Percentiles rank a stretch among this genome's conserved stretches.
These are phyloP conservation scores for Albatrellus ellisii DNA, from an alignment of 768 basidiomycete genomes.

Conservation along the genomic window DNA sequence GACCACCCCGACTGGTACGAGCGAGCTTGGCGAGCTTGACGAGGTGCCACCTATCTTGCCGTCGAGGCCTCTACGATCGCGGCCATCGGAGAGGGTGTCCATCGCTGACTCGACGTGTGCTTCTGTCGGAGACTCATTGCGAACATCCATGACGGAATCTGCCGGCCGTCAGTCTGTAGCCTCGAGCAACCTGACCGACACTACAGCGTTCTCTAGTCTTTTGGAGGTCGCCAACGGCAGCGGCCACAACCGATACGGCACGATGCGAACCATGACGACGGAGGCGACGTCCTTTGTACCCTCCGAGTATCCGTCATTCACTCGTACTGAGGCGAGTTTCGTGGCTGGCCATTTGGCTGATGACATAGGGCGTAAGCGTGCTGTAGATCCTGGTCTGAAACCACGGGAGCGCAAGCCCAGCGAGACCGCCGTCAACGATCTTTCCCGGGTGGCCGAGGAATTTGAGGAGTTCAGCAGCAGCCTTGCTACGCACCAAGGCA, in stretches of 20 bases:
- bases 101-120: constrained; percentile 10
- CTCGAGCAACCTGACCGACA: constrained; percentile 47
- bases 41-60: constrained; percentile 28
- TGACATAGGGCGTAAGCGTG: too few relatives aligned
- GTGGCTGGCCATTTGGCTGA: too few relatives aligned
- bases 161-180: constrained; percentile 48
- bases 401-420: constrained; percentile 49
- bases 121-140: constrained; percentile 19
- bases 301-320: constrained; percentile 49
- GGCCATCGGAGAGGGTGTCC: constrained; percentile 14
- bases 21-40: constrained; percentile 22
- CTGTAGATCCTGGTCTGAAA: constrained; percentile 23
- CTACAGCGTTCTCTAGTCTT: constrained; percentile 45
- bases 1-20: constrained; percentile 8
- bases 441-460: constrained; percentile 61
- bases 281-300: constrained; percentile 52
- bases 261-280: constrained; percentile 72
- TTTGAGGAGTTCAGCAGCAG: constrained; percentile 37
- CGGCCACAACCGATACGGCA: constrained; percentile 52
- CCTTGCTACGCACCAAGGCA: constrained; percentile 23
- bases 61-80: constrained; percentile 39
- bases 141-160: constrained; percentile 25
- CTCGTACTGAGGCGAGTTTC: constrained; percentile 52
- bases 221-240: constrained; percentile 31
- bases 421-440: constrained; percentile 45